These are phyloP conservation scores for Moesziomyces aphidis DNA, from an alignment of 1,284 basidiomycete genomes.

Conservation along the genomic window DNA sequence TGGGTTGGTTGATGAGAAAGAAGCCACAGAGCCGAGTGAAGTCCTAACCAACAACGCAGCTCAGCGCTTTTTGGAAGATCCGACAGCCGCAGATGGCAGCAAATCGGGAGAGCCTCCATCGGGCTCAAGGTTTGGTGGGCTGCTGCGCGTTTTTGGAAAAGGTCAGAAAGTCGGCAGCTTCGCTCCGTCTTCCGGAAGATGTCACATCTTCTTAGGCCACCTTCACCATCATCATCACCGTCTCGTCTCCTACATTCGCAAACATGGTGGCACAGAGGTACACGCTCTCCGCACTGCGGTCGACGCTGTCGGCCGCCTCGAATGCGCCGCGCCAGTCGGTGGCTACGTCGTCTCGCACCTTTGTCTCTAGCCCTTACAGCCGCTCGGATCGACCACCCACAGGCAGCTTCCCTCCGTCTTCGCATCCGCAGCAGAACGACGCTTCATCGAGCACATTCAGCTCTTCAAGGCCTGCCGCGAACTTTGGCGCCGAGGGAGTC, in stretches of 20 bases:
- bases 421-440: constrained; percentile 16
- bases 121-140: neutral
- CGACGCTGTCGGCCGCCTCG: constrained; percentile 42
- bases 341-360: constrained; percentile 35
- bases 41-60: too few relatives aligned
- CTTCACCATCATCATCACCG: neutral
- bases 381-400: constrained; percentile 34
- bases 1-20: neutral
- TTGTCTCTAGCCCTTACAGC: constrained; percentile 42
- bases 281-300: constrained; percentile 40
- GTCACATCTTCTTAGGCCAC: neutral
- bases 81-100: neutral
- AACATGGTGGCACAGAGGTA: constrained; percentile 45
- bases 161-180: constrained; percentile 3
- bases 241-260: neutral
- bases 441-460: constrained; percentile 11
- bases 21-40: neutral
- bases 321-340: constrained; percentile 29
- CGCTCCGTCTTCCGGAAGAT: constrained; percentile 7
- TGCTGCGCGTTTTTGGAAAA: constrained; percentile 11
- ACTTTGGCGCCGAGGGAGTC: constrained; percentile 17
- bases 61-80: neutral
- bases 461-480: constrained; percentile 18
- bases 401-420: constrained; percentile 54
- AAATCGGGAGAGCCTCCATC: neutral